These are phyloP conservation scores for Brassica juncea DNA, from an alignment of 345 rosid genomes.

Conservation along the genomic window DNA sequence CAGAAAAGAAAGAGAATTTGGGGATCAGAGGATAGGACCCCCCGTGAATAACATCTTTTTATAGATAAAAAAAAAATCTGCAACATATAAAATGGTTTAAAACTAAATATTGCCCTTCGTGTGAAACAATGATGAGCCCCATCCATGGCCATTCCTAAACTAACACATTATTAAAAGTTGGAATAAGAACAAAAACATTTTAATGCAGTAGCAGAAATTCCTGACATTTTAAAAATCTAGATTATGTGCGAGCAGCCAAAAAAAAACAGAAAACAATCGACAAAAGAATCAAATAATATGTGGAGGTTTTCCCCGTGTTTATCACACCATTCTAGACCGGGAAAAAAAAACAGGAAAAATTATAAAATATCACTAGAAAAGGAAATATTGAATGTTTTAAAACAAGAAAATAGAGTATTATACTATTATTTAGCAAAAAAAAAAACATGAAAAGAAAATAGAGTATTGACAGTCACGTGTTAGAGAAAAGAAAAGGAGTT, in stretches of 20 bases:
- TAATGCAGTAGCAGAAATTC: conserved; percentile 19
- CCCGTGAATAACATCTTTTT: background rate
- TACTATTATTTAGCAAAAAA: too few relatives aligned
- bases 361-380: background rate
- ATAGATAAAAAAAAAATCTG: background rate
- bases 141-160: conserved; percentile 28
- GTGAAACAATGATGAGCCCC: background rate
- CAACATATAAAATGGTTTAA: background rate
- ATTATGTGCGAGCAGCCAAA: background rate
- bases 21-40: conserved; percentile 40
- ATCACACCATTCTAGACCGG: conserved; percentile 18
- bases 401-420: conserved; percentile 36
- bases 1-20: conserved; percentile 31
- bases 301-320: conserved; percentile 23
- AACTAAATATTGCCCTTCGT: background rate
- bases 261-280: background rate
- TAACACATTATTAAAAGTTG: conserved; percentile 2
- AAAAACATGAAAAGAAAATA: conserved; percentile 16
- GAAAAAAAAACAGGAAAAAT: background rate
- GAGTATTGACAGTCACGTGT: conserved; percentile 42
- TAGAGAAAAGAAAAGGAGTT: conserved; percentile 31
- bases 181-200: conserved; percentile 14
- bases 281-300: conserved; percentile 15
- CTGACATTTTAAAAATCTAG: conserved; percentile 15
- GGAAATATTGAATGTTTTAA: conserved; percentile 5